Conservation (phyloP, 352 stramenopile genomes). For the Globisporangium splendens region DNA sequence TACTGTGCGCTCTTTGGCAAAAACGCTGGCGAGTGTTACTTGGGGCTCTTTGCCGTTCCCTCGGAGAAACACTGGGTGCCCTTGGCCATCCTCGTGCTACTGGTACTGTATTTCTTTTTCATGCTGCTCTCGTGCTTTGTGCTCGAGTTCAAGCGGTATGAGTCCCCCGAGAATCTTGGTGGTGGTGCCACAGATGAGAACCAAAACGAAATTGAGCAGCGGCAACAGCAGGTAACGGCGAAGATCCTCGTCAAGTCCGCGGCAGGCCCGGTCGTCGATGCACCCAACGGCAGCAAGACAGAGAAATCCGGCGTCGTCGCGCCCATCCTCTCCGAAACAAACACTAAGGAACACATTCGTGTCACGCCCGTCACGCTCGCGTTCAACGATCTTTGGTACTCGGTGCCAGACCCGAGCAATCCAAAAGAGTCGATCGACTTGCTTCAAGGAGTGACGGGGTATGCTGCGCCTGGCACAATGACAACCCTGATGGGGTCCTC, state of each 20-base stretch:
- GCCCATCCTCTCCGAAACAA: too few species aligned
- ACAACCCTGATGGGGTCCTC: slow-evolving; percentile 71
- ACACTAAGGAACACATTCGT: too few species aligned
- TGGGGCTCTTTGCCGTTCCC: slow-evolving; percentile 54
- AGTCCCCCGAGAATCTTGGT: slow-evolving; percentile 42
- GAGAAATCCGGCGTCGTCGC: slow-evolving; percentile 18
- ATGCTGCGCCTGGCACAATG: slow-evolving; percentile 51
- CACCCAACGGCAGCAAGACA: slow-evolving; percentile 13
- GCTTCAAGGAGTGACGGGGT: slow-evolving; percentile 56
- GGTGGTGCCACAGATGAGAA: too few species aligned
- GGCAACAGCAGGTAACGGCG: too few species aligned
- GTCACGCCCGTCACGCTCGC: slow-evolving; percentile 36
- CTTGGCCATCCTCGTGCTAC: slow-evolving; percentile 43
- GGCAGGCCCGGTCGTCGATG: too few species aligned
- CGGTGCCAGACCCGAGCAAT: slow-evolving; percentile 31
- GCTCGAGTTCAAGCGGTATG: slow-evolving; percentile 60
- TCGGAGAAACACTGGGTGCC: slow-evolving; percentile 37
- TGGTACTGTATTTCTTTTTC: slow-evolving; percentile 43
- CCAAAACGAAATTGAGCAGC: too few species aligned
- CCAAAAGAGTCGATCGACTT: slow-evolving; percentile 34
- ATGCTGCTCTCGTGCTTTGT: slow-evolving; percentile 43
- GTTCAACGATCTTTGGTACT: slow-evolving; percentile 63
- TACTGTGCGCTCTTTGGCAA: slow-evolving; percentile 36
- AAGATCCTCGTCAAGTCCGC: slow-evolving; percentile 15
- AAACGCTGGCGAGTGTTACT: slow-evolving; percentile 9